A percentile compares a stretch with the other conserved stretches of the same genome.
Evolutionary conservation across 139 green algal species (phyloP).

Genomic region (Gonium pectorale): DNA sequence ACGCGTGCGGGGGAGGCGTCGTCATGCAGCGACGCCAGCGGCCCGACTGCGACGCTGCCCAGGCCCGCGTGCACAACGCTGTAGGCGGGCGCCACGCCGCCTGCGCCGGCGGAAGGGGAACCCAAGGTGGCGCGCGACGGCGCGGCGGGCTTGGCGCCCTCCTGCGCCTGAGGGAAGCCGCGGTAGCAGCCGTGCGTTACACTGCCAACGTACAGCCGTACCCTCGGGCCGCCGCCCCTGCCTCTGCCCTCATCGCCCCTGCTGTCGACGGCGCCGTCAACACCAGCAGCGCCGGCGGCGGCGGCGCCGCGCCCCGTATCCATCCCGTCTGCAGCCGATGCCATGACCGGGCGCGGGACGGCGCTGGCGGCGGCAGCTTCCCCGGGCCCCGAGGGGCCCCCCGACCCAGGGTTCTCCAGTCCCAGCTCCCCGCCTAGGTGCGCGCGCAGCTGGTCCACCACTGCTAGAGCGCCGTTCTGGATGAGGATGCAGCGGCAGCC

Average conservation of each 20-base stretch:
- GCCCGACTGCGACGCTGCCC: slow-evolving; percentile 24
- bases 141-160: too few species aligned
- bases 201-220: slow-evolving; percentile 37
- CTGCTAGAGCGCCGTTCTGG: slow-evolving; percentile 54
- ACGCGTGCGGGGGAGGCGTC: too few species aligned
- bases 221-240: too few species aligned
- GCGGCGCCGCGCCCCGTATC: too few species aligned
- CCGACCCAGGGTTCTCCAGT: too few species aligned
- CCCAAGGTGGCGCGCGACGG: neutral
- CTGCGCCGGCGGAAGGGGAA: neutral
- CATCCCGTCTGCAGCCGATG: too few species aligned
- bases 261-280: neutral
- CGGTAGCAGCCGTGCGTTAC: slow-evolving; percentile 52
- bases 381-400: too few species aligned
- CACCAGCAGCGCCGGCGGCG: neutral
- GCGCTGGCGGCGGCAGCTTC: too few species aligned
- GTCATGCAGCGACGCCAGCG: neutral
- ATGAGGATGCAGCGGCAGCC: slow-evolving; percentile 39
- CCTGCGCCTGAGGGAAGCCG: too few species aligned
- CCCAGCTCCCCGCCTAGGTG: neutral
- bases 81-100: neutral
- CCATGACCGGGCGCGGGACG: too few species aligned
- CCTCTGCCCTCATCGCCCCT: too few species aligned
- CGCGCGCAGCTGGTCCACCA: slow-evolving; percentile 33
- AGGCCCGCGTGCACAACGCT: slow-evolving; percentile 43